Evolutionary conservation across 176 grass and related monocot genomes (phyloP), one percentile per base, ranked within the genome.

Genomic region (Saccharum spontaneum): DNA sequence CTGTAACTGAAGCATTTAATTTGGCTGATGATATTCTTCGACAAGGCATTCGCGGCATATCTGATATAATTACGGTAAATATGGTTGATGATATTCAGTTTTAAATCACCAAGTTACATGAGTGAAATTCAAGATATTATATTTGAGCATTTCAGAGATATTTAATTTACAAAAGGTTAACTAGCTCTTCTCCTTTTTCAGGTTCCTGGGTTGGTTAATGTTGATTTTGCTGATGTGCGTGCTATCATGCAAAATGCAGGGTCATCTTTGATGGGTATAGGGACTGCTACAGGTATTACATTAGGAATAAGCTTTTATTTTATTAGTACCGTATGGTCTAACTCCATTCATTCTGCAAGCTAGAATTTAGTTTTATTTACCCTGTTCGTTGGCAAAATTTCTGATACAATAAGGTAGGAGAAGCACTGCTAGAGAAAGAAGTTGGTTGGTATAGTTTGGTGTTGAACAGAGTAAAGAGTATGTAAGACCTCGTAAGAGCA

Each of bases 241-340:
- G 81, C 96, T 67, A 95, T 98, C 82, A 94, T 98, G 96, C 79
- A 88, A 87, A 87, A 98, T 90, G 96, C 96, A 76, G 96, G 96
- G n/a, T 98, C 96, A 78, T 98, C 96, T 74, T 88, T 98, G 85
- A 98, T 98, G 96, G 96, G 96, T 77, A 98, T 98, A 85, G 96
- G 96, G 52, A 95, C 85, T 78, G 96, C 91, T 81, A 95, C 96
- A 90, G 96, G 96, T 98, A 87, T 86, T 45, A 10, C 17, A 86
- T 73, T 62, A 66, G 71, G 14, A 70, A 71, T 75, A 71, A 31
- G 4, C 3, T 55, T 77, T 59, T 55, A 16, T 60, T 28, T 5
- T 28, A 4, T 18, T 18, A 24, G 31, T 28, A 28, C 22, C 3
- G 3, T 61, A 61, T 64, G 38, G 48, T 75, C 48, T 11, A 31